Evolutionary conservation across 805 yeast species (phyloP).

Genomic region (Yarrowia deformans): DNA sequence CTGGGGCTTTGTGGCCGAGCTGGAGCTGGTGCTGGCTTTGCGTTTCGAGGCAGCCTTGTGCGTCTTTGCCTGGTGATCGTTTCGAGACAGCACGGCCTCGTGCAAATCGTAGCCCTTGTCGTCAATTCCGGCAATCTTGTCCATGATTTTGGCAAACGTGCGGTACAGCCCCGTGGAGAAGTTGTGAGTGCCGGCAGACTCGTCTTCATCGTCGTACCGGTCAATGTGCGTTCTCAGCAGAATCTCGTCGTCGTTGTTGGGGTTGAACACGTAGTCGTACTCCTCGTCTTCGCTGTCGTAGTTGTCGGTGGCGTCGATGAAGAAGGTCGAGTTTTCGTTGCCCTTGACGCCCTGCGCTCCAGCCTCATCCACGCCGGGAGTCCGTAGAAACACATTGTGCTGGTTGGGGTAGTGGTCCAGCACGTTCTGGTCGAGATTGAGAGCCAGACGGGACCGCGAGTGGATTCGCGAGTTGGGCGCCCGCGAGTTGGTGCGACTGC

Average conservation of each 20-base stretch:
- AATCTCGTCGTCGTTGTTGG: conserved; percentile 38
- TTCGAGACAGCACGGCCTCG: background rate
- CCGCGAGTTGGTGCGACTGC: conserved; percentile 13
- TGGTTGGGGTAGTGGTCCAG: conserved; percentile 16
- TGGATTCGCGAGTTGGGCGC: conserved; percentile 34
- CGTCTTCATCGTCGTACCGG: conserved; percentile 19
- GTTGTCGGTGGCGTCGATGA: conserved; percentile 34
- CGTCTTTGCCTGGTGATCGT: background rate
- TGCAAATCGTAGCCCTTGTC: conserved; percentile 22
- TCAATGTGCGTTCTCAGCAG: conserved; percentile 37
- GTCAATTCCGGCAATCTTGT: conserved; percentile 37
- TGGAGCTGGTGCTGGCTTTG: background rate
- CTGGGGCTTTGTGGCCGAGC: conserved; percentile 8
- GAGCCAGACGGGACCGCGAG: conserved; percentile 21
- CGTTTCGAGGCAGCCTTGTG: conserved; percentile 3
- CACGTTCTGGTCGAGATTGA: conserved; percentile 18
- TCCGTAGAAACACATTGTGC: conserved; percentile 32
- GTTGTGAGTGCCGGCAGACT: background rate
- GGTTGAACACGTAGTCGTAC: conserved; percentile 39
- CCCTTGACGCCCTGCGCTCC: conserved; percentile 26
- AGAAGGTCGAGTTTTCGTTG: conserved; percentile 32
- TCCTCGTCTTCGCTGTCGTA: conserved; percentile 38
- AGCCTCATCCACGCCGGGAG: conserved; percentile 26
- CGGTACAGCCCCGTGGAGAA: conserved; percentile 32
- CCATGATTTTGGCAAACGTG: conserved; percentile 37